Evolutionary conservation across 78 protist genomes (phyloP).

Genomic region (Bigelowiella natans): DNA sequence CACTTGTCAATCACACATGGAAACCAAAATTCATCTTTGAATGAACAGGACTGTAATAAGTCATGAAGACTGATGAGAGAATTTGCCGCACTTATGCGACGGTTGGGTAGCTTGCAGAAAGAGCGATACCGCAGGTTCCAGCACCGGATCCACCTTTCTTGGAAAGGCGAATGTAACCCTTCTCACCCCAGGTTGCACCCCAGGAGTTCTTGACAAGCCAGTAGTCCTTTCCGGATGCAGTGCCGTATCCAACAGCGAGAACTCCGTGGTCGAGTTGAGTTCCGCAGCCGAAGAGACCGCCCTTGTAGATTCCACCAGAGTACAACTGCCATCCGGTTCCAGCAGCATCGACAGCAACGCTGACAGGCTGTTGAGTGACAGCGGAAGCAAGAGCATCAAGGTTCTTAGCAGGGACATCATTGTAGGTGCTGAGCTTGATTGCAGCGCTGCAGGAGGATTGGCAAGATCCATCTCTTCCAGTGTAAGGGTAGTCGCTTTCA

Average conservation of each 20-base stretch:
- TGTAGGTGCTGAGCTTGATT: conserved; percentile 42
- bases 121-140: conserved; percentile 30
- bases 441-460: neutral
- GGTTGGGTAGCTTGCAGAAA: conserved; percentile 14
- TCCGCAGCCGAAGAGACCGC: conserved; percentile 56
- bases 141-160: no score
- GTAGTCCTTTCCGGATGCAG: conserved; percentile 35
- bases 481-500: conserved; percentile 73
- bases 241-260: conserved; percentile 73
- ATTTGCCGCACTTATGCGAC: neutral
- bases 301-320: no score
- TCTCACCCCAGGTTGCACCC: conserved; percentile 67
- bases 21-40: no score
- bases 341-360: conserved; percentile 66
- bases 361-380: neutral
- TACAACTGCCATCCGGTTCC: conserved; percentile 54
- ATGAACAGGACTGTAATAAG: no score
- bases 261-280: conserved; percentile 68
- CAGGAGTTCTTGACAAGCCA: conserved; percentile 84
- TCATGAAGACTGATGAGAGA: no score
- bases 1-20: no score
- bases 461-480: conserved; percentile 38
- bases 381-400: neutral
- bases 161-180: conserved; percentile 42
- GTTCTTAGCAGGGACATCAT: neutral